A percentile compares a stretch with the other conserved stretches of the same genome.
Conservation (phyloP, 257 asterid species). For the Capsicum chinense region DNA sequence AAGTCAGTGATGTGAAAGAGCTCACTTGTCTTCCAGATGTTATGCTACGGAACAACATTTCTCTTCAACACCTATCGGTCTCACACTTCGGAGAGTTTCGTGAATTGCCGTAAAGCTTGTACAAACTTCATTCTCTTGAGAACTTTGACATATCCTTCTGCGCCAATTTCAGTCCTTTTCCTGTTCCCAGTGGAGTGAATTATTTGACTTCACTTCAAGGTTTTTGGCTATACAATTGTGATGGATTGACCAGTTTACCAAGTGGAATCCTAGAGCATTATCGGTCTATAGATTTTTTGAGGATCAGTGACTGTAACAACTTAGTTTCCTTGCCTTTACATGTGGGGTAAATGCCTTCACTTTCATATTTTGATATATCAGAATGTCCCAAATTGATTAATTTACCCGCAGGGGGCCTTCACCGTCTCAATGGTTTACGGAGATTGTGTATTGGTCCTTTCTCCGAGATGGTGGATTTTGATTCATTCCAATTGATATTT, state of each 20-base stretch:
- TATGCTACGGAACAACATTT: not conserved
- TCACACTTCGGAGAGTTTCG: not conserved
- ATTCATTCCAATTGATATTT: not conserved
- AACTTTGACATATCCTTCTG: accelerated
- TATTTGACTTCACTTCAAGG: conserved; percentile 15
- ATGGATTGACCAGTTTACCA: conserved; percentile 29
- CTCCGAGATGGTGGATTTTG: conserved; percentile 23
- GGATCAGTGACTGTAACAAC: accelerated
- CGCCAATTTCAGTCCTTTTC: conserved; percentile 21
- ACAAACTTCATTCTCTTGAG: conserved; percentile 13
- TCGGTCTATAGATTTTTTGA: not conserved
- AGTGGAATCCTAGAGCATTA: conserved; percentile 26
- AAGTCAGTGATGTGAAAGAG: accelerated
- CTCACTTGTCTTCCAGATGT: not conserved
- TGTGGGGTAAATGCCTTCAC: conserved; percentile 1
- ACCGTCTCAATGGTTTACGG: conserved; percentile 2
- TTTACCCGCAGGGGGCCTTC: not conserved
- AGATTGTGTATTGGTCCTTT: not conserved
- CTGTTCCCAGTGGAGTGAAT: not conserved
- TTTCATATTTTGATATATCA: accelerated
- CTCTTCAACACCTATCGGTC: not conserved
- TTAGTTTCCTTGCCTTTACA: conserved; percentile 18
- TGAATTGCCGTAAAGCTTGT: conserved; percentile 32
- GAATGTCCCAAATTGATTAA: conserved; percentile 21
- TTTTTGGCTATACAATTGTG: not conserved